A percentile compares a stretch with the other conserved stretches of the same genome.
Conservation (phyloP, 176 grass and related monocot genomes). For the Bromus sterilis region DNA sequence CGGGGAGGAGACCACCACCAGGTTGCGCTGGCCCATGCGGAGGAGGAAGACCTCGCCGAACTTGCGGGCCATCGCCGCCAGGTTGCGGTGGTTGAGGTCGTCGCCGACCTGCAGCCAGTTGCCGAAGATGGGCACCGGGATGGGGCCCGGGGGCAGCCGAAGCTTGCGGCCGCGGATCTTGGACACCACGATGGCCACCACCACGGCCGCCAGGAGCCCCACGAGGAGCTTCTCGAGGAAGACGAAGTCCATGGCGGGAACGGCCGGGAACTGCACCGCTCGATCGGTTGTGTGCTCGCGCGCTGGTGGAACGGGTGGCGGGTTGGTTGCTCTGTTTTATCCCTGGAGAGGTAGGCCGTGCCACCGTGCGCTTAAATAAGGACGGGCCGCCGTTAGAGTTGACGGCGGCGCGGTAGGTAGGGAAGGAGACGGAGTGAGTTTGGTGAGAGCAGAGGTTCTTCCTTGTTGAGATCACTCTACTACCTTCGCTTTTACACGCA, state of each 20-base stretch:
- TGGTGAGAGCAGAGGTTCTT: not conserved
- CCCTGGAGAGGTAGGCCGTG: not conserved
- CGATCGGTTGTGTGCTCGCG: not conserved
- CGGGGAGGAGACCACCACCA: conserved; percentile 73
- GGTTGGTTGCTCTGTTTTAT: not conserved
- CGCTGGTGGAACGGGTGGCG: not conserved
- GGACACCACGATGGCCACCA: conserved; percentile 55
- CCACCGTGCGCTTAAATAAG: conserved; percentile 6
- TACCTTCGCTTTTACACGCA: not conserved
- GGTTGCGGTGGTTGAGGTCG: conserved; percentile 90
- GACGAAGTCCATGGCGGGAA: conserved; percentile 45
- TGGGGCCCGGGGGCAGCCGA: conserved; percentile 53
- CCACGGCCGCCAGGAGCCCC: conserved; percentile 56
- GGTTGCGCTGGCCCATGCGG: conserved; percentile 78
- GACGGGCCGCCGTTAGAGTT: not conserved
- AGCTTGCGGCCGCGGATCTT: conserved; percentile 61
- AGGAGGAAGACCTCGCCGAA: conserved; percentile 81
- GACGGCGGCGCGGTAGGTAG: conserved; percentile 19
- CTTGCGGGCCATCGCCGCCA: conserved; percentile 43
- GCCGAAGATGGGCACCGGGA: conserved; percentile 70
- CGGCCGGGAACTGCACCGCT: not conserved
- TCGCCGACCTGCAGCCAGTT: conserved; percentile 95
- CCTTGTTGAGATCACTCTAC: not conserved
- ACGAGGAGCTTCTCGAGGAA: conserved; percentile 58
- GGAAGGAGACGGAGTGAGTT: not conserved